Conservation (phyloP, 2,329 filamentous ascomycete species). For the Tolypocladium endophyticum region DNA sequence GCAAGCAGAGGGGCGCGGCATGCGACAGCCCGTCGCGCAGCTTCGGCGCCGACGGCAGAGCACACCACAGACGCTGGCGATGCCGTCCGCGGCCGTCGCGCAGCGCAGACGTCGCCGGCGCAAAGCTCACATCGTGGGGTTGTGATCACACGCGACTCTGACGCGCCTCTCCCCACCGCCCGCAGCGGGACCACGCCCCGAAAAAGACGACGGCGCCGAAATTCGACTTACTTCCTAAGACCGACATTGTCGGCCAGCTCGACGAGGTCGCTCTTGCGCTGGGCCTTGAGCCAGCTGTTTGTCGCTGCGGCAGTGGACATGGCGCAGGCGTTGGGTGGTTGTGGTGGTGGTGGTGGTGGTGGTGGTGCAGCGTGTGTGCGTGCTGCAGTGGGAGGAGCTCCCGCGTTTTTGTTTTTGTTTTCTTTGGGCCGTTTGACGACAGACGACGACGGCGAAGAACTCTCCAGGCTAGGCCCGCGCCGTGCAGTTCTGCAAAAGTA, state of each 20-base stretch:
- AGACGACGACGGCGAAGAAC: neutral
- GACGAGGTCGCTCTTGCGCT: slow-evolving; percentile 72
- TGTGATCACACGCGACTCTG: neutral
- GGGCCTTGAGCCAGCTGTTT: slow-evolving; percentile 66
- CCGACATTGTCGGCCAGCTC: slow-evolving; percentile 63
- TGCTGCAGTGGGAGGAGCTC: neutral
- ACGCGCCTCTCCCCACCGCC: neutral
- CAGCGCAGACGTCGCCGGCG: neutral
- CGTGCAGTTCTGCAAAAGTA: neutral
- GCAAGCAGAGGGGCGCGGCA: neutral
- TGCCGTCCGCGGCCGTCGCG: neutral
- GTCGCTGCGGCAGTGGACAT: slow-evolving; percentile 21
- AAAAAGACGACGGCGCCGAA: neutral
- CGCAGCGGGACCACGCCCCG: neutral
- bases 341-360: neutral
- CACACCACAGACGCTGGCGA: neutral
- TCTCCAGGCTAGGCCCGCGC: neutral
- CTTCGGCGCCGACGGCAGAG: neutral
- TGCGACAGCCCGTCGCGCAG: neutral
- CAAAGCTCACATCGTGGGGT: neutral
- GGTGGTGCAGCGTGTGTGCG: neutral
- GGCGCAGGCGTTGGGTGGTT: neutral
- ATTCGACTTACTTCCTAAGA: slow-evolving; percentile 55
- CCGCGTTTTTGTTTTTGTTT: neutral
- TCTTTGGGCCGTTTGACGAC: neutral